A percentile compares a stretch with the other conserved stretches of the same genome.
Evolutionary conservation across 768 basidiomycete genomes (phyloP).

Genomic region (Coprinopsis marcescibilis): DNA sequence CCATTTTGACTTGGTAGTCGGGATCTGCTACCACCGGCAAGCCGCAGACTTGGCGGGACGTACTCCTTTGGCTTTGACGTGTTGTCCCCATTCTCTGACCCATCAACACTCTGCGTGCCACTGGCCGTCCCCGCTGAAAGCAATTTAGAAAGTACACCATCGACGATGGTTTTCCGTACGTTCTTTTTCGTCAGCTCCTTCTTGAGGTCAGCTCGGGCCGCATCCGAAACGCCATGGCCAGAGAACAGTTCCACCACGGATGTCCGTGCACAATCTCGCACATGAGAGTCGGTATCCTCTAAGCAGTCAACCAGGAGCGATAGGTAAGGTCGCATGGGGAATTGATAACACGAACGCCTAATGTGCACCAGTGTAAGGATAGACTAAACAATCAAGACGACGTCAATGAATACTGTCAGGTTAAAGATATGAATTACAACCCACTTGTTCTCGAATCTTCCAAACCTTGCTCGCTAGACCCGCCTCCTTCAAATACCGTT

Average conservation of each 20-base stretch:
- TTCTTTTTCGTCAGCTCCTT: conserved; percentile 83
- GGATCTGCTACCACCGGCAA: conserved; percentile 46
- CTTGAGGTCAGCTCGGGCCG: conserved; percentile 89
- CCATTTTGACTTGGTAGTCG: conserved; percentile 32
- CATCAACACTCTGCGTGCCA: conserved; percentile 45
- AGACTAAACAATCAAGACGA: conserved; percentile 41
- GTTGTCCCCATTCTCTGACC: conserved; percentile 54
- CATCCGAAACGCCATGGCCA: conserved; percentile 74
- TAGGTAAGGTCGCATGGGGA: conserved; percentile 80
- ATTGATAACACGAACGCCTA: conserved; percentile 62
- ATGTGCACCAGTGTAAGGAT: conserved; percentile 68
- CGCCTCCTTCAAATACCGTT: conserved; percentile 62
- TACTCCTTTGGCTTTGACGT: conserved; percentile 46
- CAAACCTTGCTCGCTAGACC: conserved; percentile 79
- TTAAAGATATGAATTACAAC: conserved; percentile 18
- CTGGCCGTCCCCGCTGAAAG: conserved; percentile 40
- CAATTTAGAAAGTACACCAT: conserved; percentile 67
- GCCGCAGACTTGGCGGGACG: conserved; percentile 67
- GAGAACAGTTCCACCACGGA: conserved; percentile 84
- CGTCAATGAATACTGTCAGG: conserved; percentile 1
- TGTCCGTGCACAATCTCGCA: conserved; percentile 79
- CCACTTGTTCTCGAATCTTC: conserved; percentile 82
- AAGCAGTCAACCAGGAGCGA: conserved; percentile 74
- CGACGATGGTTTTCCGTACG: conserved; percentile 83
- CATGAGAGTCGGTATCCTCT: conserved; percentile 87